Evolutionary conservation across 768 basidiomycete species (phyloP).

Genomic region (Pleurotus platypus): DNA sequence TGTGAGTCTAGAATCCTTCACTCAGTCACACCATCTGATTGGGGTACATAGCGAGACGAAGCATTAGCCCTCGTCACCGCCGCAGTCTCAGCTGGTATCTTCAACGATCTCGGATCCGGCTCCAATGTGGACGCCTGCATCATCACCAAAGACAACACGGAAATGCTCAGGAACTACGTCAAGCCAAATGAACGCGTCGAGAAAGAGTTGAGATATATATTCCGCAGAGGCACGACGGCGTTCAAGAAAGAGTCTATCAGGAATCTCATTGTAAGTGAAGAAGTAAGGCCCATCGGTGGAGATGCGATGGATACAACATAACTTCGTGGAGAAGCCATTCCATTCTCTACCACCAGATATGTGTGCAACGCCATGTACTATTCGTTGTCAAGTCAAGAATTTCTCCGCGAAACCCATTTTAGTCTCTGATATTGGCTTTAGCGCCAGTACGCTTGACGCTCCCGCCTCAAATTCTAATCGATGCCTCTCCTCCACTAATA

Average conservation of each 20-base stretch:
- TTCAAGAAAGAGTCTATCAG: slow-evolving; percentile 81
- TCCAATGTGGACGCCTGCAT: slow-evolving; percentile 98
- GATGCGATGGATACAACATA: slow-evolving; percentile 86
- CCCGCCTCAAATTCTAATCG: too few species aligned
- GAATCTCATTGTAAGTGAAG: slow-evolving; percentile 69
- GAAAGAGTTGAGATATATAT: slow-evolving; percentile 71
- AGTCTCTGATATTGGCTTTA: too few species aligned
- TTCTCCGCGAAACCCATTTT: too few species aligned
- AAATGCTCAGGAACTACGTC: slow-evolving; percentile 92
- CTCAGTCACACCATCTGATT: neutral
- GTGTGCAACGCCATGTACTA: too few species aligned
- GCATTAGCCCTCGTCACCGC: slow-evolving; percentile 81
- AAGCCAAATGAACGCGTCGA: slow-evolving; percentile 83
- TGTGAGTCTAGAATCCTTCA: slow-evolving; percentile 36
- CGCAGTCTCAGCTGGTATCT: slow-evolving; percentile 94
- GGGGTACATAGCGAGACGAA: slow-evolving; percentile 56
- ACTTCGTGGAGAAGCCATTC: neutral
- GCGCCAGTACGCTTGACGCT: too few species aligned
- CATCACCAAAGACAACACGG: slow-evolving; percentile 81
- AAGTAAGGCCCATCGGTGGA: slow-evolving; percentile 48
- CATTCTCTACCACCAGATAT: too few species aligned
- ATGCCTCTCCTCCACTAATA: too few species aligned
- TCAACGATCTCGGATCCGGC: slow-evolving; percentile 98
- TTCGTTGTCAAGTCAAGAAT: too few species aligned
- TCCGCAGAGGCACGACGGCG: slow-evolving; percentile 85